Conservation (phyloP, 2,329 filamentous ascomycete species). For the Venturia pyrina region DNA sequence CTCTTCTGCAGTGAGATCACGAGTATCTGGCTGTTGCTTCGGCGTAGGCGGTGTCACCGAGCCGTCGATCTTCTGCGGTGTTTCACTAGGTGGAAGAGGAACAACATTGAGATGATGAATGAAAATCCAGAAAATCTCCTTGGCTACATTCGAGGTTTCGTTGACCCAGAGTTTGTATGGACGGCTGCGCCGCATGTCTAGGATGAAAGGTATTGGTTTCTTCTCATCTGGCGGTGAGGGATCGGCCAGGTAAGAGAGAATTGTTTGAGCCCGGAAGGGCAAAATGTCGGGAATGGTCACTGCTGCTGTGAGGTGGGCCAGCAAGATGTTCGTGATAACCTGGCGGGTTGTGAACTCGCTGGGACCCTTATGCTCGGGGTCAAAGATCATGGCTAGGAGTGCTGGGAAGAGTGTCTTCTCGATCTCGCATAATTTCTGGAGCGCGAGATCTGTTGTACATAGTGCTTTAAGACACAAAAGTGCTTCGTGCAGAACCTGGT, state of each 20-base stretch:
- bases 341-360: conserved; percentile 91
- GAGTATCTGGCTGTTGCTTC: conserved; percentile 20
- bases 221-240: conserved; percentile 65
- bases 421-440: conserved; percentile 71
- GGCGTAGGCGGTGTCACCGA: background rate
- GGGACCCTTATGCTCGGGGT: conserved; percentile 95
- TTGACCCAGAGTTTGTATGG: conserved; percentile 93
- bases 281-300: conserved; percentile 39
- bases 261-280: conserved; percentile 57
- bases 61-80: conserved; percentile 14
- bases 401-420: conserved; percentile 76
- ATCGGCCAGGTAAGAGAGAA: conserved; percentile 72
- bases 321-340: conserved; percentile 75
- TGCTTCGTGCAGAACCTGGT: conserved; percentile 82
- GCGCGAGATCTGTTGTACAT: conserved; percentile 79
- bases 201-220: conserved; percentile 72
- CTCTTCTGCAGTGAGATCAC: conserved; percentile 26
- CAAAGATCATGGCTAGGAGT: conserved; percentile 80
- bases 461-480: conserved; percentile 88
- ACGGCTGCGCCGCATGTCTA: conserved; percentile 76
- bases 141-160: conserved; percentile 84
- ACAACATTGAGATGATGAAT: conserved; percentile 88
- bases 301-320: conserved; percentile 69
- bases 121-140: conserved; percentile 99
- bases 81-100: conserved; percentile 26